A percentile compares a stretch with the other conserved stretches of the same genome.
These are phyloP conservation scores for Escallonia rubra DNA, from an alignment of 129 eudicot genomes.

Conservation along the genomic window DNA sequence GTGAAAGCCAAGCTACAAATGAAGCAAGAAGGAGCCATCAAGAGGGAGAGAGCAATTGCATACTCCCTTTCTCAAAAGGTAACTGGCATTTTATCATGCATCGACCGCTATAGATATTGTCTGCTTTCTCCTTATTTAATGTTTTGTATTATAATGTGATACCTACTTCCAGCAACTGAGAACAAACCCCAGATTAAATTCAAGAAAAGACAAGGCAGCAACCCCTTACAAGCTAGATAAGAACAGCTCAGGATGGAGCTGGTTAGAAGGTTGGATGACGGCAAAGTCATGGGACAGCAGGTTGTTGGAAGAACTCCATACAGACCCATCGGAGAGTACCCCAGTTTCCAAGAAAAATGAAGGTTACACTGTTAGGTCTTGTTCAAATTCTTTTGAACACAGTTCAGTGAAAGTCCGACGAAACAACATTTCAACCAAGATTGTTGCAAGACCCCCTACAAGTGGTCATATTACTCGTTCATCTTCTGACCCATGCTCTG, in stretches of 20 bases:
- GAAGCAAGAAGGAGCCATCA: slow-evolving; percentile 76
- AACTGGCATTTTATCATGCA: not conserved
- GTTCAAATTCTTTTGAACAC: slow-evolving; percentile 36
- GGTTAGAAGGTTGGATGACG: slow-evolving; percentile 99
- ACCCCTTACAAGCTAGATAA: slow-evolving; percentile 31
- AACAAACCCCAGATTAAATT: slow-evolving; percentile 29
- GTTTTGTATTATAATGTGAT: not conserved
- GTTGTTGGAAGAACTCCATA: slow-evolving; percentile 33
- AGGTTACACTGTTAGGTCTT: slow-evolving; percentile 27
- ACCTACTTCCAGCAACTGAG: slow-evolving; percentile 35
- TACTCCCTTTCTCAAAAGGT: slow-evolving; percentile 79
- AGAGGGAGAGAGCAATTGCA: slow-evolving; percentile 74
- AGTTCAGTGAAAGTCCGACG: slow-evolving; percentile 36
- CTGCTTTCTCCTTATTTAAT: not conserved
- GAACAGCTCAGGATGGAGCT: slow-evolving; percentile 42
- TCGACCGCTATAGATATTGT: too few relatives aligned
- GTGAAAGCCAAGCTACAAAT: slow-evolving; percentile 56
- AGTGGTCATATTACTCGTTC: slow-evolving; percentile 45
- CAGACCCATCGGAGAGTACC: slow-evolving; percentile 17
- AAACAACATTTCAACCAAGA: slow-evolving; percentile 50
- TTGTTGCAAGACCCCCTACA: slow-evolving; percentile 32
- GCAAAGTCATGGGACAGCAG: slow-evolving; percentile 69
- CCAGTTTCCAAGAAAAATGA: slow-evolving; percentile 28
- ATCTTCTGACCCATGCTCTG: slow-evolving; percentile 51
- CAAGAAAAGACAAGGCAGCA: slow-evolving; percentile 13